phyloP scores from a whole-genome alignment of 2,329 filamentous ascomycete genomes.

The Aspergillus piperis region DNA sequence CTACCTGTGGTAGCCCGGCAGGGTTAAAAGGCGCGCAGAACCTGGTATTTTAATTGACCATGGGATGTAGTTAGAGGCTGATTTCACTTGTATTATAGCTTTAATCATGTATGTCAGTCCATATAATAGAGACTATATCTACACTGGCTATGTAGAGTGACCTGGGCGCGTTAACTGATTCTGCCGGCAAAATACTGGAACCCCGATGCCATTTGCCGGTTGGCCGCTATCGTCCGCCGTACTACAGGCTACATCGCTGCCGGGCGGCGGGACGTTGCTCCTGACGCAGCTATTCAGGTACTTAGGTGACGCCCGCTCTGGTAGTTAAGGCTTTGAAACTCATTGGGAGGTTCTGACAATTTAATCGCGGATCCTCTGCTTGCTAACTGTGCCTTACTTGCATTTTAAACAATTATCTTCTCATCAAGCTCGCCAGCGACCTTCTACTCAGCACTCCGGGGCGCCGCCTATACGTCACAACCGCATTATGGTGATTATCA shows the following conservation, averaged over 20 bases:
- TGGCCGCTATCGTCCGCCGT: neutral
- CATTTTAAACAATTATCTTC: constrained; percentile 4
- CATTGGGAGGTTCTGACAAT: constrained; percentile 1
- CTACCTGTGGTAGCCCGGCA: no score
- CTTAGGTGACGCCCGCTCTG: neutral
- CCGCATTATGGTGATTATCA: constrained; percentile 31
- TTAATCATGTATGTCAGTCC: no score
- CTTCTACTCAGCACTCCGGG: neutral
- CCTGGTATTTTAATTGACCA: no score
- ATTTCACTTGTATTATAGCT: accelerated
- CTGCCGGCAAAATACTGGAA: neutral
- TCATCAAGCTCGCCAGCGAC: constrained; percentile 3
- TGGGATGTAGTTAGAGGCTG: no score
- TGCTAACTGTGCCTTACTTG: neutral
- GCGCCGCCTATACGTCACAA: constrained; percentile 18
- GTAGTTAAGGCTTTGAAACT: neutral
- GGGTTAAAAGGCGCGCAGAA: no score
- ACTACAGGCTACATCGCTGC: constrained; percentile 4
- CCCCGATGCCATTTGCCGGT: neutral
- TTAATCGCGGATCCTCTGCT: neutral
- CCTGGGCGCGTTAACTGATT: neutral
- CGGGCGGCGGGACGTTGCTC: constrained; percentile 17
- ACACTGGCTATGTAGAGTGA: no score
- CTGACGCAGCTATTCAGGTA: constrained; percentile 11
- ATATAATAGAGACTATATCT: no score